Base-by-base conservation (phyloP, 2,329 filamentous ascomycete species). In the Chalara sp. region DNA sequence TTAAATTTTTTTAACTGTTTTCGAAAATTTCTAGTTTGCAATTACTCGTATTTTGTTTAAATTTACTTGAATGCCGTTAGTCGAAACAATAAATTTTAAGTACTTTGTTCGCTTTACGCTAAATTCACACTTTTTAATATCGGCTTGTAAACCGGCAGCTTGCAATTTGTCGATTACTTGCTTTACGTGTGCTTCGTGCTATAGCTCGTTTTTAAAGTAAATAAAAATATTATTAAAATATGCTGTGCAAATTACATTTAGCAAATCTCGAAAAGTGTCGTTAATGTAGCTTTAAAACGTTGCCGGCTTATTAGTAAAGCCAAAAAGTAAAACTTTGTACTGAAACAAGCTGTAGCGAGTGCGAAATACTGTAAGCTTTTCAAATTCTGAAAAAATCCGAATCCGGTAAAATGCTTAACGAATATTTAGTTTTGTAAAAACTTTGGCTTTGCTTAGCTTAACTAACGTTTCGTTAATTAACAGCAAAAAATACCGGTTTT, bases 361-460 rank as follows among this genome's bases (percentile, higher is more conserved):
- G 21, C 21, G 21, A 21, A 21, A 21, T 3, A 45, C 44, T 8
- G 37, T 51, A 1, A 47, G 44, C 32, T 51, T 35, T 28, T 51
- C 28, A 29, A 11, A 47, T 5, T 47, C 37, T 2, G 29, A 33
- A 32, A 31, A 10, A 12, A 51, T 47, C 4, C 12, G 10, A 2
- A 51, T 51, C 29, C 28, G n/a, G 32, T 51, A 44, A 13, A 51
- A 51, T 1, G 35, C 44, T 40, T 51, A 11, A 3, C 31, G 13
- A n/a, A 51, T 51, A 43, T 51, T 21, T 6, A 51, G 44, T 39
- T 52, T 52, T n/a, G 40, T 51, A 44, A 47, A 51, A 6, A 47
- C 32, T 32, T 44, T 47, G 4, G 39, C 49, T 31, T 45, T n/a
- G n/a, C 44, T 43, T 32, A 47, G 5, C 2, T 13, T 11, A 11